Conservation (phyloP, 495 filamentous ascomycete genomes). For the Aspergillus incahuasiensis region DNA sequence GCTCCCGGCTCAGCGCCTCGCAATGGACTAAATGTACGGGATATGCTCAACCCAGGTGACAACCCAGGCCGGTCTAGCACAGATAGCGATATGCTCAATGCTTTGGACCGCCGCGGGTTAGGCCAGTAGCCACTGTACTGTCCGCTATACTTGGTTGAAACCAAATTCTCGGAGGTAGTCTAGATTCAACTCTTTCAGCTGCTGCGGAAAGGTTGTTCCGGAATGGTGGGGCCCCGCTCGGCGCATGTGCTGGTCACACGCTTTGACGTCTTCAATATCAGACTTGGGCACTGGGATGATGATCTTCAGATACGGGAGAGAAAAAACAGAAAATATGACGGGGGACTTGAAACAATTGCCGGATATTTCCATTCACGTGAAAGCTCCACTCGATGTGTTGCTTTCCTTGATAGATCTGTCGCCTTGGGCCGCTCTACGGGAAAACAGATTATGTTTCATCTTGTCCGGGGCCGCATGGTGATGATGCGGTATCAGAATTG, state of each 20-base stretch:
- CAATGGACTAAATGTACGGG: constrained; percentile 49
- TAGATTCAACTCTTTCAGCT: background rate
- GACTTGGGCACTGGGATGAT: background rate
- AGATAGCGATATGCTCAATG: constrained; percentile 55
- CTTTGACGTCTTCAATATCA: background rate
- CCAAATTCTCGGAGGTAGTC: background rate
- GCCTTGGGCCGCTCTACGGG: background rate
- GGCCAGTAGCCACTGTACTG: constrained; percentile 15
- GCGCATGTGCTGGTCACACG: constrained; percentile 25
- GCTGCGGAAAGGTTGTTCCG: background rate
- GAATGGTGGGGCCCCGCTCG: background rate
- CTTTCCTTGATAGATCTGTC: background rate
- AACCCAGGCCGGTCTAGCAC: constrained; percentile 46
- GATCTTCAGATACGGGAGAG: background rate
- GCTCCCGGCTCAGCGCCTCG: constrained; percentile 37
- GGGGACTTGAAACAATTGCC: background rate
- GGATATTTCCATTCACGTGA: background rate
- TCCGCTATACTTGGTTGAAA: background rate
- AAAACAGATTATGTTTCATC: background rate
- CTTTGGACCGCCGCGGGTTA: constrained; percentile 44
- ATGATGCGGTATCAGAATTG: background rate
- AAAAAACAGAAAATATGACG: constrained; percentile 5
- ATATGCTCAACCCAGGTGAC: constrained; percentile 47
- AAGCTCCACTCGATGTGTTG: background rate
- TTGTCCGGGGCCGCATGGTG: background rate